phyloP scores from a whole-genome alignment of 768 basidiomycete species.

The Lentinus tigrinus region DNA sequence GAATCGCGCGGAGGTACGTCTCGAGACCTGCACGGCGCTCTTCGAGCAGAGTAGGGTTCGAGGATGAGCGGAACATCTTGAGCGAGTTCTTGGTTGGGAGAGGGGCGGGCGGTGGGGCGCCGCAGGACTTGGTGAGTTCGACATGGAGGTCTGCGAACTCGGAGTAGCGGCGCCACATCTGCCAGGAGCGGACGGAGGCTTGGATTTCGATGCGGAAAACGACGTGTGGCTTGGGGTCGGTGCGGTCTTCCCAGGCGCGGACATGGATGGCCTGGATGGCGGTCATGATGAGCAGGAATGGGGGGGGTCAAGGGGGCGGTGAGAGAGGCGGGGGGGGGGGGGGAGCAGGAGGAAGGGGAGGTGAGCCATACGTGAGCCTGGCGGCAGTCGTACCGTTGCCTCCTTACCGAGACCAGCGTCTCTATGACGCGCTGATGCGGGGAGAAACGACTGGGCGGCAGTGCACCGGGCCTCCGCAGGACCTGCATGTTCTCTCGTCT shows the following conservation, averaged over 20 bases:
- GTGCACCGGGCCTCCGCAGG: too few species aligned
- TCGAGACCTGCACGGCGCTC: constrained; percentile 80
- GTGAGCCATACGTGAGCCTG: not conserved
- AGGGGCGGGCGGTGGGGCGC: constrained; percentile 71
- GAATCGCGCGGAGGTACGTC: constrained; percentile 80
- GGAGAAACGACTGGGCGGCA: too few species aligned
- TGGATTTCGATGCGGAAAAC: constrained; percentile 84
- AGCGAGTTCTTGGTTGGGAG: constrained; percentile 86
- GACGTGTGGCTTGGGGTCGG: constrained; percentile 70
- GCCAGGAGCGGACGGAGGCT: constrained; percentile 89
- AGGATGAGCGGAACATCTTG: constrained; percentile 60
- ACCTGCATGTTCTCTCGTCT: constrained; percentile 28
- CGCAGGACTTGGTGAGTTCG: constrained; percentile 78
- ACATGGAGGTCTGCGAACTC: constrained; percentile 88
- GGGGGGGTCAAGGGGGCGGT: not conserved
- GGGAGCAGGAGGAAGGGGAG: not conserved
- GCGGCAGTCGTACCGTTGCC: not conserved
- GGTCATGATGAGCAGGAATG: constrained; percentile 21
- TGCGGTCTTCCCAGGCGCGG: constrained; percentile 65
- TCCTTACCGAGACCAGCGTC: too few species aligned
- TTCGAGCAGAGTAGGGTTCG: constrained; percentile 64
- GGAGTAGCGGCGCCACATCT: constrained; percentile 91
- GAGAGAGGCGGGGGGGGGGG: not conserved
- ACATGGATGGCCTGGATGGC: constrained; percentile 78
- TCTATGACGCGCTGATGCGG: too few species aligned